Conservation (phyloP, 441 rosid species). For the Gossypium gossypioides region DNA sequence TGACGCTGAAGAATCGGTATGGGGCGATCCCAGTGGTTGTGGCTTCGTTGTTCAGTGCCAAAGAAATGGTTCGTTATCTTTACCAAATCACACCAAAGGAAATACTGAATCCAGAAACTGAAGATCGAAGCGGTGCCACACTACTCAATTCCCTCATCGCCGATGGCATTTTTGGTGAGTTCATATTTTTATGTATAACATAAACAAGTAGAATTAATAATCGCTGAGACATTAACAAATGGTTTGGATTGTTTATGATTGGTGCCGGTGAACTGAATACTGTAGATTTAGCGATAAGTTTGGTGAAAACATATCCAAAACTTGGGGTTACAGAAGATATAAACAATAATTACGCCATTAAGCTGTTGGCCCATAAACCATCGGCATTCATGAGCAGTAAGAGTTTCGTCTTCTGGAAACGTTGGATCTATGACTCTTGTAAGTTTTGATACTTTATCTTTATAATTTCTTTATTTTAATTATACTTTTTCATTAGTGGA, state of each 20-base stretch:
- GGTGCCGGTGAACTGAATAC: not conserved
- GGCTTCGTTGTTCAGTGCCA: slow-evolving; percentile 31
- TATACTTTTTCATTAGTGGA: not conserved
- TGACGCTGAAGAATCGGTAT: slow-evolving; percentile 13
- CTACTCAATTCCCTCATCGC: slow-evolving; percentile 30
- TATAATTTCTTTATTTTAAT: not conserved
- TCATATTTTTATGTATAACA: not conserved
- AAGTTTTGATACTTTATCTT: not conserved
- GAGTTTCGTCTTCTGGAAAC: slow-evolving; percentile 5
- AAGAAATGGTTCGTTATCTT: slow-evolving; percentile 22
- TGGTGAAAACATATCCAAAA: not conserved
- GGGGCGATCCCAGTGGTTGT: slow-evolving; percentile 31
- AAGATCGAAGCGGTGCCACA: slow-evolving; percentile 25
- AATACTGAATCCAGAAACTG: slow-evolving; percentile 16
- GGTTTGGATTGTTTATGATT: not conserved
- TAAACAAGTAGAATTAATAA: not conserved
- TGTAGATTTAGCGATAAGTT: not conserved
- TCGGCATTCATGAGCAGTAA: slow-evolving; percentile 5
- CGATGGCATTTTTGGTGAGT: slow-evolving; percentile 27
- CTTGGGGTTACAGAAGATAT: slow-evolving; percentile 8
- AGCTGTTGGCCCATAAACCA: slow-evolving; percentile 10
- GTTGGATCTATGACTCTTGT: slow-evolving; percentile 9
- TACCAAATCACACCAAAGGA: slow-evolving; percentile 13
- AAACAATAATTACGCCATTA: slow-evolving; percentile 6
- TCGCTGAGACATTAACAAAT: not conserved